Evolutionary conservation across 1,284 basidiomycete genomes (phyloP).

Genomic region (Tilletiaria anomala): DNA sequence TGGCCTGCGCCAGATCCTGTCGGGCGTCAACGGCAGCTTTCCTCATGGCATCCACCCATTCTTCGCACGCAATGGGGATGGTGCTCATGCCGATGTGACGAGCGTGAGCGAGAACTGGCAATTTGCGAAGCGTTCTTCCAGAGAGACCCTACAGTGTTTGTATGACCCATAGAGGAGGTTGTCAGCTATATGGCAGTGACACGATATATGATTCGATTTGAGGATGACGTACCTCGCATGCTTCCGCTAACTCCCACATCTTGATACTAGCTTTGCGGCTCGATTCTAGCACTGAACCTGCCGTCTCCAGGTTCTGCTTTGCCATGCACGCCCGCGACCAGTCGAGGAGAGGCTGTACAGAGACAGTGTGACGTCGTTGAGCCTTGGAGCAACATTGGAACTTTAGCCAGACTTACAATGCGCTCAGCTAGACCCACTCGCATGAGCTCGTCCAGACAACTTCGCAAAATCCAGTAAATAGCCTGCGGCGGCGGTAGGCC

Average conservation of each 20-base stretch:
- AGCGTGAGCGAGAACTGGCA: conserved; percentile 82
- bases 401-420: conserved; percentile 43
- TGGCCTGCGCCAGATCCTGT: no score
- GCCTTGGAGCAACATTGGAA: no score
- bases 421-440: conserved; percentile 54
- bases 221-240: background rate
- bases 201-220: no score
- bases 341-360: background rate
- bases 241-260: background rate
- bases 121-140: conserved; percentile 68
- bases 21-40: conserved; percentile 7
- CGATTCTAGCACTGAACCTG: background rate
- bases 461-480: conserved; percentile 80
- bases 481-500: conserved; percentile 78
- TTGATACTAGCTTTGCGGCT: background rate
- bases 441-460: conserved; percentile 67
- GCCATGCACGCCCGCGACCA: background rate
- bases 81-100: conserved; percentile 49
- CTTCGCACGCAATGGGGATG: conserved; percentile 6
- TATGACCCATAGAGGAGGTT: background rate
- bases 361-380: background rate
- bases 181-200: background rate
- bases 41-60: conserved; percentile 22
- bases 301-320: background rate
- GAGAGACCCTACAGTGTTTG: conserved; percentile 54